These are phyloP conservation scores for Boeremia lycopersici DNA, from an alignment of 2,329 filamentous ascomycete species.

Conservation along the genomic window DNA sequence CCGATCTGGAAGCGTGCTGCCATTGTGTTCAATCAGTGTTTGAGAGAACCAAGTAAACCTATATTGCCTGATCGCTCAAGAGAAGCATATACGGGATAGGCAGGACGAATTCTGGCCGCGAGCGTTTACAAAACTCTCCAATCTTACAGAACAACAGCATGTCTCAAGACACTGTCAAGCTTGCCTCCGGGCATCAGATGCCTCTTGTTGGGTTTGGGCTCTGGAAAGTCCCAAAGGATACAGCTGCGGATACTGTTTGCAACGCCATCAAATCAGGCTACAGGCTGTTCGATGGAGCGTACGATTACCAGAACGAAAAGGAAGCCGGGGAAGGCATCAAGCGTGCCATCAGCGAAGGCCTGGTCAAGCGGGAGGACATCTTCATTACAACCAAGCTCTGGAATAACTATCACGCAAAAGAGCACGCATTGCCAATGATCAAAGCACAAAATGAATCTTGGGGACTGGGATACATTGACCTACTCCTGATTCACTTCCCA, in stretches of 20 bases:
- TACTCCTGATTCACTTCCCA: constrained; percentile 71
- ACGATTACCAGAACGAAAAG: constrained; percentile 47
- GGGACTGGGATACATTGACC: constrained; percentile 44
- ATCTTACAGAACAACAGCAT: background rate
- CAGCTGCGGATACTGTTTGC: constrained; percentile 77
- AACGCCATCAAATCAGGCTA: constrained; percentile 52
- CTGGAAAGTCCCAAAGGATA: constrained; percentile 80
- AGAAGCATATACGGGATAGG: too few relatives aligned
- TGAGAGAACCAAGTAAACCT: background rate
- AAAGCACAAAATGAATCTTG: constrained; percentile 64
- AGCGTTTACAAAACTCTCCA: background rate
- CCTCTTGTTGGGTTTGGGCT: constrained; percentile 77
- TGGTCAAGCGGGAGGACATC: constrained; percentile 67
- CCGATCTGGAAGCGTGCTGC: background rate
- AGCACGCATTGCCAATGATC: constrained; percentile 76
- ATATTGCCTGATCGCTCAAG: background rate
- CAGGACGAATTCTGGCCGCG: too few relatives aligned
- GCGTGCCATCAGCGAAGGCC: constrained; percentile 44
- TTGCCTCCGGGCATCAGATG: constrained; percentile 65
- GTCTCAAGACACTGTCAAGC: constrained; percentile 19
- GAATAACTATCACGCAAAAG: constrained; percentile 85
- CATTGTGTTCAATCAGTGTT: background rate
- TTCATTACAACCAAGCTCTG: constrained; percentile 94
- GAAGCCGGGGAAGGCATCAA: constrained; percentile 44
- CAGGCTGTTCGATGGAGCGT: constrained; percentile 34